Evolutionary conservation across 1,284 basidiomycete species (phyloP), one percentile per base, ranked within the genome.

Genomic region (Lentinula novae-zelandiae): DNA sequence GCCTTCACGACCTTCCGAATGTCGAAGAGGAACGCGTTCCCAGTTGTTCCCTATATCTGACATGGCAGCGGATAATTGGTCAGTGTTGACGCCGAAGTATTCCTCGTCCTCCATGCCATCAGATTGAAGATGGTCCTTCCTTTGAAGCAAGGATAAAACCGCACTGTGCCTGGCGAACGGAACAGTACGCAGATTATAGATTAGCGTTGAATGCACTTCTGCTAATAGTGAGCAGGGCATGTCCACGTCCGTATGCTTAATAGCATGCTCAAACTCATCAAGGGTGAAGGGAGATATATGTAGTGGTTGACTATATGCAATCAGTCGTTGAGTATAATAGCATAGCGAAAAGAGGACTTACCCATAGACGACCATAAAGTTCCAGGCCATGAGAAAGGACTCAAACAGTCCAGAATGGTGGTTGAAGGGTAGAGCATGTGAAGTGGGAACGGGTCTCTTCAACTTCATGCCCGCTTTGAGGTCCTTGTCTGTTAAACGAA

Each of bases 301-400:
- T 13, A 99, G 80, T 2, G 95, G 89, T 81, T 92, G 89, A 7
- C 94, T 95, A 69, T 15, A 46, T 22, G 60, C 20, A 50, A 27
- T 62, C 17, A 64, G n/a, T 59, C 38, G 36, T 36, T 20, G 9
- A 62, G 52, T 31, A 58, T 52, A 38, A 50, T 59, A 55, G 6
- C 15, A 7, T 34, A 15, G 50, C 51, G 31, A 54, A 53, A 39
- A 62, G 44, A 10, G 27, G 34, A 75, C 88, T 68, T 71, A 95
- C 93, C 95, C 93, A 74, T 95, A 94, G 59, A 95, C 89, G 62
- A 92, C 89, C 65, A 98, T 76, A 73, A 97, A 97, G 72, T 92
- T 95, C 93, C 95, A 99, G 17, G 86, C 79, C 82, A 91, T 87
- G 51, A 98, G 75, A 73, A 98, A 93, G 17, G 82, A 78, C 71